These are phyloP conservation scores for Streptanthus diversifolius DNA, from an alignment of 345 rosid species.

Conservation along the genomic window DNA sequence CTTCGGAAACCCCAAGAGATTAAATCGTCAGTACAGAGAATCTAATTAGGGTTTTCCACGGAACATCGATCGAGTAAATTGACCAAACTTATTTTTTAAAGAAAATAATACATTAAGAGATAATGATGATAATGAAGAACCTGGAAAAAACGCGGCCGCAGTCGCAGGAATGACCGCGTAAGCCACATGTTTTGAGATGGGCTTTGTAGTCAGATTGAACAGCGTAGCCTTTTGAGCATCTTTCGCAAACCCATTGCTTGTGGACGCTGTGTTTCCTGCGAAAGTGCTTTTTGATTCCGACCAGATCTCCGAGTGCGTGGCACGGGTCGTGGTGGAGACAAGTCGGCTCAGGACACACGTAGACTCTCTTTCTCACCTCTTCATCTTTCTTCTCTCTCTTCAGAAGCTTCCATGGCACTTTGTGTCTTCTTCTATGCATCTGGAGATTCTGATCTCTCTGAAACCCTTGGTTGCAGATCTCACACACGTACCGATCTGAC, in stretches of 20 bases:
- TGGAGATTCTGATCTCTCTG: slow-evolving; percentile 97
- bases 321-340: slow-evolving; percentile 95
- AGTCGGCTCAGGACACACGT: slow-evolving; percentile 87
- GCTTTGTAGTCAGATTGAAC: slow-evolving; percentile 98
- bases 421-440: slow-evolving; percentile 95
- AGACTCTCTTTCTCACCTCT: slow-evolving; percentile 69
- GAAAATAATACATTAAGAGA: not conserved
- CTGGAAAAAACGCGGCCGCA: slow-evolving; percentile 98
- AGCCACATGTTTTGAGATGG: slow-evolving; percentile 96
- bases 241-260: slow-evolving; percentile 91
- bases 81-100: not conserved
- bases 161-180: slow-evolving; percentile 95
- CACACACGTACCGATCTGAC: slow-evolving; percentile 91
- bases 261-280: slow-evolving; percentile 82
- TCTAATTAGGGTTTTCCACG: slow-evolving; percentile 16
- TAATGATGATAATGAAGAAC: slow-evolving; percentile 32
- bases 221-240: slow-evolving; percentile 92
- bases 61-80: not conserved
- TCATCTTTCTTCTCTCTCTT: slow-evolving; percentile 65
- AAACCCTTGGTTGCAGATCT: slow-evolving; percentile 98
- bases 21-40: not conserved
- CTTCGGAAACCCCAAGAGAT: not conserved
- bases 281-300: slow-evolving; percentile 95
- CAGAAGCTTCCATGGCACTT: slow-evolving; percentile 97
- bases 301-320: slow-evolving; percentile 93